These are phyloP conservation scores for Begonia peltatifolia DNA, from an alignment of 306 rosid species.

Conservation along the genomic window DNA sequence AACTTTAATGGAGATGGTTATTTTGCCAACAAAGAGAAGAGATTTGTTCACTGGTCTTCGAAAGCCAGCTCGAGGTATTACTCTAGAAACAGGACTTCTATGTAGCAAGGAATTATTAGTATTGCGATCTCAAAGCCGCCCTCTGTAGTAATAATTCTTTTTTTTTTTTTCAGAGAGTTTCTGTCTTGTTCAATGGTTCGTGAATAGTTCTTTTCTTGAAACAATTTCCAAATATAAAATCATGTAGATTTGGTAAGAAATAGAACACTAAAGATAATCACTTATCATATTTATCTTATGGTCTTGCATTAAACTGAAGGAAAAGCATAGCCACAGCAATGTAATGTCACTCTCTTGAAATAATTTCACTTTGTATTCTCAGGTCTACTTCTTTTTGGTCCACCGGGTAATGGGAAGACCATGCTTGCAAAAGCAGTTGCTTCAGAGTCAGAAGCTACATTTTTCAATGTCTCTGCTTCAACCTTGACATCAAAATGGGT, in stretches of 20 bases:
- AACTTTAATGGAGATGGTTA: constrained; percentile 95
- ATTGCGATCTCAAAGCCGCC: too few relatives aligned
- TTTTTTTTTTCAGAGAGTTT: too few relatives aligned
- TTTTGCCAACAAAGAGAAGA: constrained; percentile 90
- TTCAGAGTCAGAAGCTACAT: constrained; percentile 93
- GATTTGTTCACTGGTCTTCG: constrained; percentile 95
- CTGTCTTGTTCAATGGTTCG: too few relatives aligned
- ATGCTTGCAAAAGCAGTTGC: constrained; percentile 99
- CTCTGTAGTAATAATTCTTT: too few relatives aligned
- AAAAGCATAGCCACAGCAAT: too few relatives aligned
- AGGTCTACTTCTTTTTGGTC: constrained; percentile 98
- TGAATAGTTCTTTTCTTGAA: too few relatives aligned
- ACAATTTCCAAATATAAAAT: too few relatives aligned
- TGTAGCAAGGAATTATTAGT: too few relatives aligned
- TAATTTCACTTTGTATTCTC: constrained; percentile 11
- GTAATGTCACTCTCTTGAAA: not conserved
- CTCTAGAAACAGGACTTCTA: constrained; percentile 3
- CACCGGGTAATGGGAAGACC: constrained; percentile 97
- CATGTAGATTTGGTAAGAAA: too few relatives aligned
- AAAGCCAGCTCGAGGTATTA: constrained; percentile 81
- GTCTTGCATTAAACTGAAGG: too few relatives aligned
- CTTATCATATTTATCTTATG: too few relatives aligned
- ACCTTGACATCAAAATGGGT: constrained; percentile 98
- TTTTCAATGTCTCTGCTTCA: constrained; percentile 83
- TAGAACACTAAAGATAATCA: too few relatives aligned